Percentiles rank a stretch among this genome's conserved stretches.
Conservation (phyloP, 306 rosid species). For the Sesbania bispinosa region DNA sequence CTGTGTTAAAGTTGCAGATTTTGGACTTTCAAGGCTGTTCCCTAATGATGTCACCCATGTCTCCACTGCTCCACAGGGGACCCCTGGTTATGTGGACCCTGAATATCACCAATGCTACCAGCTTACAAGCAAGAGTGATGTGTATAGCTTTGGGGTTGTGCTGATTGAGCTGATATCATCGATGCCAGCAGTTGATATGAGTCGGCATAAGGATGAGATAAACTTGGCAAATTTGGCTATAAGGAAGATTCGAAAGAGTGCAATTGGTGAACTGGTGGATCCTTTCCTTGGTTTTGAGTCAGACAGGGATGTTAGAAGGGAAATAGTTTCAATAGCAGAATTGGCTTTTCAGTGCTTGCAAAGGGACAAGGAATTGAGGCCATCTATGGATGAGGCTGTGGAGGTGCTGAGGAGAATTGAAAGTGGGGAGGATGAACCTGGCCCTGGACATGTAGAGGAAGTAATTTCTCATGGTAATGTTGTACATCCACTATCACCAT, state of each 20-base stretch:
- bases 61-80: slow-evolving; percentile 73
- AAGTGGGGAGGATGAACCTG: slow-evolving; percentile 4
- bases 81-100: slow-evolving; percentile 69
- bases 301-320: slow-evolving; percentile 38
- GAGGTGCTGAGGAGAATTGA: slow-evolving; percentile 40
- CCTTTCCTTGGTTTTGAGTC: slow-evolving; percentile 44
- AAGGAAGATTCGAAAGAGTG: slow-evolving; percentile 44
- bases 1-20: slow-evolving; percentile 68
- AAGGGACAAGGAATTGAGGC: slow-evolving; percentile 58
- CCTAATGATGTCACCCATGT: slow-evolving; percentile 58
- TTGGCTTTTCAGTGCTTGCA: slow-evolving; percentile 70
- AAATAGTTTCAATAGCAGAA: slow-evolving; percentile 43
- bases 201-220: slow-evolving; percentile 52
- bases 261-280: slow-evolving; percentile 51
- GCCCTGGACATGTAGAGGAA: neutral
- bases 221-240: slow-evolving; percentile 58
- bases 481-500: neutral
- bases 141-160: slow-evolving; percentile 71
- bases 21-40: slow-evolving; percentile 58
- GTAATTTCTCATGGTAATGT: neutral
- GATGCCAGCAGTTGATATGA: slow-evolving; percentile 62
- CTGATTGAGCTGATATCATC: slow-evolving; percentile 67
- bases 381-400: slow-evolving; percentile 59
- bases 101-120: slow-evolving; percentile 62
- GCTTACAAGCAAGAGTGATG: slow-evolving; percentile 76